phyloP scores from a whole-genome alignment of 2,329 filamentous ascomycete species.

The Arthrobotrys sphaeroides region DNA sequence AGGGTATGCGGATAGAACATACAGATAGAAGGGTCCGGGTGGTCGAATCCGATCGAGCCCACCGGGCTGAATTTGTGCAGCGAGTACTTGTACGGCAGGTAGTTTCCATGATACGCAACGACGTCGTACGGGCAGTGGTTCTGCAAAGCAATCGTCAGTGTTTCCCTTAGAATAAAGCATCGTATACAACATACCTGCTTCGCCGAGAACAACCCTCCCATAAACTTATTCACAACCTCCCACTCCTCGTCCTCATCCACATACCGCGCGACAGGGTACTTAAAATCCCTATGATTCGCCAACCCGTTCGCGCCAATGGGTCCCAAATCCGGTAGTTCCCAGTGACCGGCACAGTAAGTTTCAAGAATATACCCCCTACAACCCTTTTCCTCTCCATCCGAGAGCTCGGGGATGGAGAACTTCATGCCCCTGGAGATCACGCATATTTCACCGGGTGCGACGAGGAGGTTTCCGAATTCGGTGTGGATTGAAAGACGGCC shows the following conservation, averaged over 20 bases:
- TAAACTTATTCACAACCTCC: conserved; percentile 55
- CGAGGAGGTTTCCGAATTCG: conserved; percentile 75
- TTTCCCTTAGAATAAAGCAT: neutral
- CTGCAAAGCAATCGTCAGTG: conserved; percentile 62
- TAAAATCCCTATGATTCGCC: conserved; percentile 80
- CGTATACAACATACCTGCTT: conserved; percentile 39
- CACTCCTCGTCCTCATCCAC: conserved; percentile 69
- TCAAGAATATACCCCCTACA: conserved; percentile 75
- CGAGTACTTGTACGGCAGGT: conserved; percentile 84
- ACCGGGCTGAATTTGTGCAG: conserved; percentile 79
- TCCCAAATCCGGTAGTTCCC: conserved; percentile 75
- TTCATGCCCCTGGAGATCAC: conserved; percentile 79
- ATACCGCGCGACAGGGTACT: conserved; percentile 75
- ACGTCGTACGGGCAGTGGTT: conserved; percentile 79
- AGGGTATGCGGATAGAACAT: neutral
- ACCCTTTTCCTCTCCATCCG: conserved; percentile 39
- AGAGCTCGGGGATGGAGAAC: conserved; percentile 70
- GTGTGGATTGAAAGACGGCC: conserved; percentile 79
- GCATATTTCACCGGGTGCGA: conserved; percentile 80
- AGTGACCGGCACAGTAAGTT: conserved; percentile 75
- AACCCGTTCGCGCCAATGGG: conserved; percentile 78
- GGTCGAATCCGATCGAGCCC: conserved; percentile 77
- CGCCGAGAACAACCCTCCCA: conserved; percentile 46
- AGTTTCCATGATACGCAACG: conserved; percentile 82
- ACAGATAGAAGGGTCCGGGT: conserved; percentile 79